Evolutionary conservation across 805 yeast species (phyloP).

Genomic region (Starmera caribaea): DNA sequence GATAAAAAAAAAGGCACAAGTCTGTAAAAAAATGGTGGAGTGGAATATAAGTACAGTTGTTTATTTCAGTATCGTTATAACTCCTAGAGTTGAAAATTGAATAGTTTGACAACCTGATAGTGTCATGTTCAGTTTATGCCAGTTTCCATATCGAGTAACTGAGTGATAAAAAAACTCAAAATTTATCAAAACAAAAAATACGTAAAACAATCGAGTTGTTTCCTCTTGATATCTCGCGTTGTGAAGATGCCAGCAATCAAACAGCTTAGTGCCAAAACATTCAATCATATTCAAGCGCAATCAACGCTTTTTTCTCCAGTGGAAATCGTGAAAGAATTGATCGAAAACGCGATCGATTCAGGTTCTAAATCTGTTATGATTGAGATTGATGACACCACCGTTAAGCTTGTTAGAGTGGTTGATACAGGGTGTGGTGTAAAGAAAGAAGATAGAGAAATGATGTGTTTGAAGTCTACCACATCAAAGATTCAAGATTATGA

Average conservation of each 20-base stretch:
- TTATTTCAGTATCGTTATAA: too few relatives aligned
- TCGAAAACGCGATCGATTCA: slow-evolving; percentile 88
- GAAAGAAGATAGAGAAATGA: slow-evolving; percentile 18
- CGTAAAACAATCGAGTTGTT: too few relatives aligned
- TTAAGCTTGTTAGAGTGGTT: slow-evolving; percentile 55
- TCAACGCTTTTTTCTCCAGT: slow-evolving; percentile 43
- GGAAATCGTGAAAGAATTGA: slow-evolving; percentile 80
- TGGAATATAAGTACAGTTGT: too few relatives aligned
- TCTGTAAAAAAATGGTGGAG: too few relatives aligned
- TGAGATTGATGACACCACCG: slow-evolving; percentile 65
- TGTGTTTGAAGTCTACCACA: slow-evolving; percentile 32
- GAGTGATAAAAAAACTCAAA: too few relatives aligned
- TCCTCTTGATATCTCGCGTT: too few relatives aligned
- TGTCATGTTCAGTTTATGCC: too few relatives aligned
- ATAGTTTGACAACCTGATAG: too few relatives aligned
- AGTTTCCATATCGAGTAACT: too few relatives aligned
- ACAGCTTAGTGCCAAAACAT: neutral
- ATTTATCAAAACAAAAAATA: too few relatives aligned
- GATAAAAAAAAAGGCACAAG: too few relatives aligned
- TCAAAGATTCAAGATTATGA: slow-evolving; percentile 26
- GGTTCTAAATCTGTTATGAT: slow-evolving; percentile 40
- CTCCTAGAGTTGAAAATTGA: too few relatives aligned
- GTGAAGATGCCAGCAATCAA: neutral
- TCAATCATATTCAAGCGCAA: neutral
- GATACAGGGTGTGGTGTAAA: slow-evolving; percentile 34